Evolutionary conservation across 2,329 filamentous ascomycete genomes (phyloP).

Genomic region (Cladophialophora yegresii): DNA sequence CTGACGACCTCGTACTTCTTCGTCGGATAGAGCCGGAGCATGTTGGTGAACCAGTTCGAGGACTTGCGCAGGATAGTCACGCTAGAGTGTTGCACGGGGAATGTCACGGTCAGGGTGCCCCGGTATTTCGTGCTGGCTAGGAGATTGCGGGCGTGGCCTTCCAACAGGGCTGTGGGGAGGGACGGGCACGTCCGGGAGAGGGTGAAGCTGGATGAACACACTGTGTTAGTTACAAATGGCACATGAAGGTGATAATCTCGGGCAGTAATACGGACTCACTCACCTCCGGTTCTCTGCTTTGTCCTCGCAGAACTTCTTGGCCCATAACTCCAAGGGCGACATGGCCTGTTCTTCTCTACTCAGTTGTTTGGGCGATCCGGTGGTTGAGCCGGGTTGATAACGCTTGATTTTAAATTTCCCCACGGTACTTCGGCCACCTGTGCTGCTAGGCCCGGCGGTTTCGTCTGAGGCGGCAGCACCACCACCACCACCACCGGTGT

Average conservation of each 20-base stretch:
- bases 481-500: too few relatives aligned
- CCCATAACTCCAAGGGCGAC: conserved; percentile 34
- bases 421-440: not conserved
- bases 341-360: conserved; percentile 14
- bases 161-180: conserved; percentile 31
- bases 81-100: conserved; percentile 34
- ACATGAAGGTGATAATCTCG: not conserved
- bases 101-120: conserved; percentile 35
- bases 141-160: conserved; percentile 38
- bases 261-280: not conserved
- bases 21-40: conserved; percentile 33
- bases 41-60: conserved; percentile 35
- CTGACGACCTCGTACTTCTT: conserved; percentile 38
- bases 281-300: conserved; percentile 30
- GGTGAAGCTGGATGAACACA: conserved; percentile 21
- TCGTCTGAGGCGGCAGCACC: too few relatives aligned
- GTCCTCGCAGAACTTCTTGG: conserved; percentile 36
- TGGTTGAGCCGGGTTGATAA: conserved; percentile 17
- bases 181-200: conserved; percentile 23
- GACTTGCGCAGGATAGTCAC: conserved; percentile 35
- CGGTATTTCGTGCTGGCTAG: conserved; percentile 38
- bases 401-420: not conserved
- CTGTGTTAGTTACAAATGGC: not conserved
- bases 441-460: too few relatives aligned
- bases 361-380: conserved; percentile 13